Evolutionary conservation across 768 basidiomycete genomes (phyloP).

Genomic region (Tephrocybe rancida): DNA sequence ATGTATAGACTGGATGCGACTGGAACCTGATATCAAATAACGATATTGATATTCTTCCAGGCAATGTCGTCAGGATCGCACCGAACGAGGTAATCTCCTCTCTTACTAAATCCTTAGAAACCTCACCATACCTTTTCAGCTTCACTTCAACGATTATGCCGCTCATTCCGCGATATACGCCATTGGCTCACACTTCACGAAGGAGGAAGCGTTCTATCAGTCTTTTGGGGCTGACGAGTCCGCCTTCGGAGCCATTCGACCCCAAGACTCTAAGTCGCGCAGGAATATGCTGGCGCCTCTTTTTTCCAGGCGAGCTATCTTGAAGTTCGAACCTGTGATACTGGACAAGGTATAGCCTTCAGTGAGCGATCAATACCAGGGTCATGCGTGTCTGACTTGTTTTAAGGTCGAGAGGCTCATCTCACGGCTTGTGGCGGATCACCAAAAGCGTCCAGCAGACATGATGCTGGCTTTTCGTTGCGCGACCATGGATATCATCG

Average conservation of each 20-base stretch:
- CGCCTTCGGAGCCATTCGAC: constrained; percentile 36
- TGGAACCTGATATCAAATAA: not conserved
- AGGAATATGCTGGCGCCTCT: constrained; percentile 34
- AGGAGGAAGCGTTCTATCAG: constrained; percentile 39
- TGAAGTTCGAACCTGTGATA: constrained; percentile 36
- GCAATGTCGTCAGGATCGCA: constrained; percentile 39
- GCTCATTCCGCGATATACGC: constrained; percentile 39
- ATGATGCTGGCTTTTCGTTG: constrained; percentile 44
- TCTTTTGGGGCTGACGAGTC: constrained; percentile 37
- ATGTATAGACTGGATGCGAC: not conserved
- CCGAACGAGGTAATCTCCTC: constrained; percentile 35
- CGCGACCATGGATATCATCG: constrained; percentile 43
- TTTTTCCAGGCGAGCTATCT: constrained; percentile 39
- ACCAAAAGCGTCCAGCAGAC: constrained; percentile 26
- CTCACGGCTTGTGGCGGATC: constrained; percentile 15
- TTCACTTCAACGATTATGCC: constrained; percentile 37
- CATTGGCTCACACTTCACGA: constrained; percentile 35
- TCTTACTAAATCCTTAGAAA: not conserved
- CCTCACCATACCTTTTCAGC: constrained; percentile 20
- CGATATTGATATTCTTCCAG: constrained; percentile 20
- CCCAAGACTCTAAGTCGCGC: constrained; percentile 30
- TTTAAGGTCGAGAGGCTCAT: constrained; percentile 35
- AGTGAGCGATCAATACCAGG: not conserved
- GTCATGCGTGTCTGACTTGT: not conserved
- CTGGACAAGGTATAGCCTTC: constrained; percentile 26